A percentile compares a stretch with the other conserved stretches of the same genome.
Evolutionary conservation across 805 yeast genomes (phyloP).

Genomic region (Wickerhamomyces tratensis): DNA sequence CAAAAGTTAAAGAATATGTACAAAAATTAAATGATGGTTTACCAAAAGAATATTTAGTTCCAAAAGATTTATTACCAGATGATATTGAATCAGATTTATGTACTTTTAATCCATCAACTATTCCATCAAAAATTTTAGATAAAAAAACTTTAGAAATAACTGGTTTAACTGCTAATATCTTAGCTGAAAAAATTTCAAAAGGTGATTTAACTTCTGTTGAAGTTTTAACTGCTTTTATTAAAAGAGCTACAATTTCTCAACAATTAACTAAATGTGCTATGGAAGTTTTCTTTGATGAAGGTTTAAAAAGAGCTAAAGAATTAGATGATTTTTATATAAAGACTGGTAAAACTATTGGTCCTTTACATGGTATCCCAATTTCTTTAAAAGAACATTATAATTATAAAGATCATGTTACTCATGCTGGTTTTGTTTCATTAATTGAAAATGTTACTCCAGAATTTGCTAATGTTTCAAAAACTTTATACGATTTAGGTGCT

Average conservation of each 20-base stretch:
- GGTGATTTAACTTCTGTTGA: slow-evolving; percentile 13
- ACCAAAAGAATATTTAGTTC: slow-evolving; percentile 16
- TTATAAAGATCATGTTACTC: slow-evolving; percentile 42
- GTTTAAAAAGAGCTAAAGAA: slow-evolving; percentile 43
- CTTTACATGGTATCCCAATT: slow-evolving; percentile 61
- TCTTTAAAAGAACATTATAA: slow-evolving; percentile 60
- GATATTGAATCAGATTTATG: slow-evolving; percentile 9
- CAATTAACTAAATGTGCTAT: slow-evolving; percentile 50
- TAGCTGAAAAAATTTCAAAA: slow-evolving; percentile 9
- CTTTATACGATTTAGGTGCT: slow-evolving; percentile 28
- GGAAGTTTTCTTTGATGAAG: slow-evolving; percentile 57
- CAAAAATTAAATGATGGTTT: slow-evolving; percentile 9
- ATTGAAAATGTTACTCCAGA: slow-evolving; percentile 36
- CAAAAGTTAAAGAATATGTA: slow-evolving; percentile 15
- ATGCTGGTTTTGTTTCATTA: slow-evolving; percentile 49
- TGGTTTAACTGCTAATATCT: too few species aligned
- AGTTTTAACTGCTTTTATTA: slow-evolving; percentile 13
- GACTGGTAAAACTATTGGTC: slow-evolving; percentile 49
- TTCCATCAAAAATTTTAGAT: slow-evolving; percentile 13
- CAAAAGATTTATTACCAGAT: slow-evolving; percentile 11
- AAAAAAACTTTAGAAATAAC: slow-evolving; percentile 9
- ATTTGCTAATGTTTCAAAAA: slow-evolving; percentile 38
- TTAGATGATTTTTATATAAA: slow-evolving; percentile 41
- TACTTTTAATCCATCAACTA: slow-evolving; percentile 12
- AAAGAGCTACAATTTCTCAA: slow-evolving; percentile 54